Base-by-base conservation (phyloP, 148 eudicot genomes). In the Fagopyrum tataricum region DNA sequence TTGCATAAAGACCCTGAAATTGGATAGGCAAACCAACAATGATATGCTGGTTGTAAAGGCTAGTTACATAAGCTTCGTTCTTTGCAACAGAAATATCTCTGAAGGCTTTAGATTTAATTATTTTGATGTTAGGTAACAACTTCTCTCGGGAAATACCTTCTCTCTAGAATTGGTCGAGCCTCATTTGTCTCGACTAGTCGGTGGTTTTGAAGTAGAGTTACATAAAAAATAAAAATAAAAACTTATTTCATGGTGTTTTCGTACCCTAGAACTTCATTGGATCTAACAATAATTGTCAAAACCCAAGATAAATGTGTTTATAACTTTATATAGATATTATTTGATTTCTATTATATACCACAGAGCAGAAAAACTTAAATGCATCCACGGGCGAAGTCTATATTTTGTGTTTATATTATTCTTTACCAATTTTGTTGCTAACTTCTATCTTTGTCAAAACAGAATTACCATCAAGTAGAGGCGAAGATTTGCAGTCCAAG, bases 401-500 rank as follows among this genome's bases (percentile, higher is more conserved):
- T 13, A 64, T 64, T n/a, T n/a, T 31, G 44, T 9, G 14, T 64
- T 64, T 37, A 9, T 5, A 0, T 64, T 3, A 23, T 37, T 37
- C 12, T 5, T 31, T 37, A 31, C 20, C 13, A 31, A 14, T 64
- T 39, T 18, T 39, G 44, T 64, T 31, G 31, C 39, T 64, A 37
- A 64, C 69, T 64, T 64, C 18, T 6, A 31, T 64, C 39, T 37
- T 64, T 39, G 4, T 39, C 69, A 37, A 64, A 39, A 31, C 93
- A 96, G 99, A 92, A 81, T 80, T 96, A 80, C 99, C 99, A 26
- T 79, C 99, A 77, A 92, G 82, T 84, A 89, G 92, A 84, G 99
- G 99, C 4, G 99, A 92, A 80, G 91, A 90, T 82, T 81, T 96
- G 81, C 99, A 96, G 77, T 81, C 96, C 23, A 96, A 91, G 81